A percentile compares a stretch with the other conserved stretches of the same genome.
Evolutionary conservation across 805 yeast genomes (phyloP).

Genomic region (Ogataea paradorogensis): DNA sequence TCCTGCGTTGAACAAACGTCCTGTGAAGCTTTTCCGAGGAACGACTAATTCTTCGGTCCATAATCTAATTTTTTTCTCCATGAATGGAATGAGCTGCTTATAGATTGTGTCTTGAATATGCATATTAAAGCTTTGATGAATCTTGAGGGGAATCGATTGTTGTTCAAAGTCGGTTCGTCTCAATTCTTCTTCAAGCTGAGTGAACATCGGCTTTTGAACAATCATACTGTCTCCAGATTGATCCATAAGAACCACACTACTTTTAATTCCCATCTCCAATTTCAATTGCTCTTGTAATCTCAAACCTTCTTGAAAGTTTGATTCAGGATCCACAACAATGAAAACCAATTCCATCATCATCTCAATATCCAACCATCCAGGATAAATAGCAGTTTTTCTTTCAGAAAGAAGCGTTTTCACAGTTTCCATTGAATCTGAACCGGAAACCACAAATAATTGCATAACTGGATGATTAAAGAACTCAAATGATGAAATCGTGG

Average conservation of each 20-base stretch:
- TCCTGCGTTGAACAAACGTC: conserved; percentile 63
- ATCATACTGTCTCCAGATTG: conserved; percentile 3
- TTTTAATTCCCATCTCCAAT: conserved; percentile 19
- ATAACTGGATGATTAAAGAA: conserved; percentile 84
- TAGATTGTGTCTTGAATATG: conserved; percentile 47
- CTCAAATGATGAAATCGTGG: conserved; percentile 71
- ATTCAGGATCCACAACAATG: conserved; percentile 46
- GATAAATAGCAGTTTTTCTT: conserved; percentile 47
- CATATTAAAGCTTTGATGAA: conserved; percentile 30
- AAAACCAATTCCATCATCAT: conserved; percentile 56
- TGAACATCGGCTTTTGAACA: conserved; percentile 32
- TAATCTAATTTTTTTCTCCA: conserved; percentile 73
- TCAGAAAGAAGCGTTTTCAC: conserved; percentile 57
- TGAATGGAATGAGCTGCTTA: conserved; percentile 66
- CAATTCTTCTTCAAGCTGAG: conserved; percentile 48
- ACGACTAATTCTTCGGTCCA: conserved; percentile 85
- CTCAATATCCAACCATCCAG: conserved; percentile 64
- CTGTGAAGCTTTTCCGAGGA: conserved; percentile 74
- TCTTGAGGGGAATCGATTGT: conserved; percentile 14
- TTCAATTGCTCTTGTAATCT: conserved; percentile 32
- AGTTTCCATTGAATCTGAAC: conserved; percentile 48
- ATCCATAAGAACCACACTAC: conserved; percentile 21
- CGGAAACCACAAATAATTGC: conserved; percentile 64
- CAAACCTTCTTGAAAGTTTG: conserved; percentile 40
- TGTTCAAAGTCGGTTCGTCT: conserved; percentile 10